These are phyloP conservation scores for Turnera subulata DNA, from an alignment of 345 rosid genomes.

Conservation along the genomic window DNA sequence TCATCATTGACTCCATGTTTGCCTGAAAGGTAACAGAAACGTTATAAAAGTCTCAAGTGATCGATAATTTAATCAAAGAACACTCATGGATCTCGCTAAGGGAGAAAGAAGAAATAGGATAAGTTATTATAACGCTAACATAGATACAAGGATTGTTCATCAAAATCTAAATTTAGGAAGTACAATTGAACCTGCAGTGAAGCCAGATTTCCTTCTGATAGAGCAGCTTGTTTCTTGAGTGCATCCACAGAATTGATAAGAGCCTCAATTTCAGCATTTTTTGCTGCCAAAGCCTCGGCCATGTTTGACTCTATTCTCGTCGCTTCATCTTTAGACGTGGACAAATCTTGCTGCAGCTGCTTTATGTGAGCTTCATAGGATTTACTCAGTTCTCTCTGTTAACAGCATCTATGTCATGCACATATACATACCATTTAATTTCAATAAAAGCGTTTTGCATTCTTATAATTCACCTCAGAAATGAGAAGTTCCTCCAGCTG, in stretches of 20 bases:
- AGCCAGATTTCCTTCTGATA: constrained; percentile 82
- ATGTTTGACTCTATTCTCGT: constrained; percentile 76
- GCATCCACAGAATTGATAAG: constrained; percentile 71
- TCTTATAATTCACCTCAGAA: constrained; percentile 70
- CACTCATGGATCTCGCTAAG: not conserved
- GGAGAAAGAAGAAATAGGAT: not conserved
- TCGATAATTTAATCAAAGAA: not conserved
- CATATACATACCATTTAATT: constrained; percentile 7
- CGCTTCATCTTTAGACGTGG: constrained; percentile 67
- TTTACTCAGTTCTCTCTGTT: constrained; percentile 89
- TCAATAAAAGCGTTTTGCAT: constrained; percentile 7
- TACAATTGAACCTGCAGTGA: constrained; percentile 66
- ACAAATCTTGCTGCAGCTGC: constrained; percentile 81
- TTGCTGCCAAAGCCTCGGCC: constrained; percentile 86
- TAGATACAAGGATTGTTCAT: not conserved
- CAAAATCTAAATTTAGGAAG: not conserved
- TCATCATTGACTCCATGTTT: constrained; percentile 91
- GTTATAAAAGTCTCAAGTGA: constrained; percentile 6
- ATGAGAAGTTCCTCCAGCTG: constrained; percentile 97
- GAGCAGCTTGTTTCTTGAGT: constrained; percentile 78
- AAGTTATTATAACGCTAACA: not conserved
- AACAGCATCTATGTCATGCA: constrained; percentile 9
- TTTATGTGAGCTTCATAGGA: constrained; percentile 79
- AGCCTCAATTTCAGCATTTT: constrained; percentile 86
- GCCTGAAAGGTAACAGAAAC: constrained; percentile 42